Evolutionary conservation across 2,329 filamentous ascomycete genomes (phyloP).

Genomic region (Zasmidium cellare): DNA sequence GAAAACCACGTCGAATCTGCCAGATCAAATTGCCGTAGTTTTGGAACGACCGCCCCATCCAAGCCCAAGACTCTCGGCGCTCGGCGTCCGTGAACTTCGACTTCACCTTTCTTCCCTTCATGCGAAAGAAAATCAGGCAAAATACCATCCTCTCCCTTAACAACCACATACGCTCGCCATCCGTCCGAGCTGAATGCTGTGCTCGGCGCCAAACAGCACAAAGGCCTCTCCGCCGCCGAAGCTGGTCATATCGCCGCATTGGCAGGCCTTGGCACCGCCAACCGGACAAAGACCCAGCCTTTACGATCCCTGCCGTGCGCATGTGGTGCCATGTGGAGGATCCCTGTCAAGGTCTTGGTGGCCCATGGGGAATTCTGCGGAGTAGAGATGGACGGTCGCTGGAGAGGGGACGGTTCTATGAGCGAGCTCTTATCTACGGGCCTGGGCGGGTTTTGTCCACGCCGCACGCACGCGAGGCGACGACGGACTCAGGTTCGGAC

Average conservation of each 20-base stretch:
- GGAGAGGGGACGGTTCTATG: too few relatives aligned
- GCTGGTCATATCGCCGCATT: neutral
- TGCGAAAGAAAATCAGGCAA: neutral
- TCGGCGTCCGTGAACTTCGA: neutral
- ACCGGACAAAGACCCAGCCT: neutral
- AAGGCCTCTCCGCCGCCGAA: neutral
- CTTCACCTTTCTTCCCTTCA: neutral
- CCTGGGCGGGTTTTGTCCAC: neutral
- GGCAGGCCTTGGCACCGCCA: neutral
- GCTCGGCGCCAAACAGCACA: neutral
- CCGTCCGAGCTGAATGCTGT: neutral
- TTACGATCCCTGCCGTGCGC: neutral
- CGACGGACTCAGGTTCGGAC: too few relatives aligned
- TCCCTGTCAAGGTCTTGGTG: neutral
- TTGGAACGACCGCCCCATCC: too few relatives aligned
- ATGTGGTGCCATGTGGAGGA: neutral
- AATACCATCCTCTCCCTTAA: neutral
- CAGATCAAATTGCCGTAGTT: too few relatives aligned
- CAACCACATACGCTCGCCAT: too few relatives aligned
- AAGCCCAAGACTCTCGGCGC: neutral
- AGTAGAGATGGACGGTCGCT: neutral
- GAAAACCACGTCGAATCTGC: too few relatives aligned
- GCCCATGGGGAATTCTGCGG: neutral
- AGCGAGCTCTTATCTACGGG: too few relatives aligned
- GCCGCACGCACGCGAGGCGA: too few relatives aligned